Evolutionary conservation across 139 green algal genomes (phyloP).

Genomic region (Parachlorella kessleri): DNA sequence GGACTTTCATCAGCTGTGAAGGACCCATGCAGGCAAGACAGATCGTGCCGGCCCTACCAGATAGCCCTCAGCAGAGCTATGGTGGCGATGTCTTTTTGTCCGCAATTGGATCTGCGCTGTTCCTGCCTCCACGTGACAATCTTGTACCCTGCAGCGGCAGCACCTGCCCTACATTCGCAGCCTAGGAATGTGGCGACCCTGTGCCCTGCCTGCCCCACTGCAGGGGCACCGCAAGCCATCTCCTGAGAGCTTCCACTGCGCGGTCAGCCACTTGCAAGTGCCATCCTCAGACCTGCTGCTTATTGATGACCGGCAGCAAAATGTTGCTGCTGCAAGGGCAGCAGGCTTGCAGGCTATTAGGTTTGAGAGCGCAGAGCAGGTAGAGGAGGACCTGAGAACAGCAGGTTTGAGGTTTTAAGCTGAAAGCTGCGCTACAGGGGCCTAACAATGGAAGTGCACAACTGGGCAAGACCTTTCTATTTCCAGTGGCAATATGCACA

Average conservation of each 20-base stretch:
- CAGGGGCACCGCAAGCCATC: constrained; percentile 75
- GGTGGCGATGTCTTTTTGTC: background rate
- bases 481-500: no score
- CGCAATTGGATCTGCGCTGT: background rate
- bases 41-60: background rate
- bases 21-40: constrained; percentile 65
- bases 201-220: background rate
- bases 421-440: no score
- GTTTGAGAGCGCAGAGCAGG: constrained; percentile 40
- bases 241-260: constrained; percentile 48
- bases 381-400: constrained; percentile 44
- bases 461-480: no score
- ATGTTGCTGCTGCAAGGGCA: constrained; percentile 37
- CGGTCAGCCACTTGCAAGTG: constrained; percentile 39
- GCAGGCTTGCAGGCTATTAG: constrained; percentile 48
- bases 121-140: background rate
- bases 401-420: constrained; percentile 33
- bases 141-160: background rate
- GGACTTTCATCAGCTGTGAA: constrained; percentile 87
- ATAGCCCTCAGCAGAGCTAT: background rate
- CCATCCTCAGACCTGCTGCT: constrained; percentile 54
- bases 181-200: no score
- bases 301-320: constrained; percentile 68
- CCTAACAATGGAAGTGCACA: no score
- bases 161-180: background rate